phyloP scores from a whole-genome alignment of 352 stramenopile species.

The Globisporangium canariense region DNA sequence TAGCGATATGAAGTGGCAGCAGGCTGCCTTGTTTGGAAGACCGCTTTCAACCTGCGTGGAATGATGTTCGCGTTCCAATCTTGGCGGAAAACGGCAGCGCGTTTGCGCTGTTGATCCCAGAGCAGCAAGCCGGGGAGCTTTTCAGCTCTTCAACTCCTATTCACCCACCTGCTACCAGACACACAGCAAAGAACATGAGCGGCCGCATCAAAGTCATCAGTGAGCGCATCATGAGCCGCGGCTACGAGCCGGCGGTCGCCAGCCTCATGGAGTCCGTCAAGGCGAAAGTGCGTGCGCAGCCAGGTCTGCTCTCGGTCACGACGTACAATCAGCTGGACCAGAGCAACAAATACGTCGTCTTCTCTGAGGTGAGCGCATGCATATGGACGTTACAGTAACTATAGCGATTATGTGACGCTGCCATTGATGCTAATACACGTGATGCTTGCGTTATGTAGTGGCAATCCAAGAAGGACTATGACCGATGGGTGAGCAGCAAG shows the following conservation, averaged over 20 bases:
- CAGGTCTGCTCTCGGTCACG: constrained; percentile 71
- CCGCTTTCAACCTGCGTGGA: constrained; percentile 8
- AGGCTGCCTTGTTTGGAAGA: constrained; percentile 1
- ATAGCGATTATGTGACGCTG: neutral
- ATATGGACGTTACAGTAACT: neutral
- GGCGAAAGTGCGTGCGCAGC: constrained; percentile 68
- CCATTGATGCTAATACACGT: neutral
- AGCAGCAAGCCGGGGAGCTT: neutral
- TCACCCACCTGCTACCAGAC: neutral
- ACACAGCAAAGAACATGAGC: constrained; percentile 24
- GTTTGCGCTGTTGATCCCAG: constrained; percentile 5
- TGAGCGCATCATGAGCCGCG: constrained; percentile 86
- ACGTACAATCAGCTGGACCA: constrained; percentile 77
- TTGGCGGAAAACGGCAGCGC: neutral
- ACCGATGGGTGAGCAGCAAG: constrained; percentile 69
- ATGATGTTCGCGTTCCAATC: neutral
- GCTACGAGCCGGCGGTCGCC: constrained; percentile 78
- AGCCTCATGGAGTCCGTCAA: constrained; percentile 88
- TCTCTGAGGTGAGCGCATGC: constrained; percentile 61
- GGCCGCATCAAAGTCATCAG: constrained; percentile 70
- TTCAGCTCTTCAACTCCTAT: neutral
- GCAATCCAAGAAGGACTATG: constrained; percentile 77
- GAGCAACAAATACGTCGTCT: constrained; percentile 86
- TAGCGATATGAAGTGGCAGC: constrained; percentile 3
- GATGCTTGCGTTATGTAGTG: constrained; percentile 32